Base-by-base conservation (phyloP, 495 filamentous ascomycete species). In the Lophiotrema nucula region DNA sequence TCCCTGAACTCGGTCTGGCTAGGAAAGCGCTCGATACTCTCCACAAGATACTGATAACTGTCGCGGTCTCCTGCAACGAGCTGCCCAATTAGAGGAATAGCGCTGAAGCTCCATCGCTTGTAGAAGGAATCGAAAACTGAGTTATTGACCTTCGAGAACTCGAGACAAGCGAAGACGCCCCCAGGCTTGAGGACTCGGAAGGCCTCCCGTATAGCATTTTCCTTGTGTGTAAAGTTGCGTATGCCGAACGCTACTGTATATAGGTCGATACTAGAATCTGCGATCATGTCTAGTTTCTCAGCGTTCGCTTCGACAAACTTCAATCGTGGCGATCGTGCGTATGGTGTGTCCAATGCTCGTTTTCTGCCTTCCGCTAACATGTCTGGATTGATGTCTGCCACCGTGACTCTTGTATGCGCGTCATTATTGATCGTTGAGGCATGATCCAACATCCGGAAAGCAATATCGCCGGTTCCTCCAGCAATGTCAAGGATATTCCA, bases 171-270 rank as follows among this genome's bases (percentile, higher is more conserved):
- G 73, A 98, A 97, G 0, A 97, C 86, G 62, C 93, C 93, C 33
- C 93, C 93, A 1, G 93, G 93, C 72, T 90, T 92, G 5, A 98
- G 80, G 8, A 98, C 90, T 1, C 93, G 82, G 73, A 81, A 83
- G 0, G 93, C 93, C 67, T 96, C 89, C 5, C 78, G 67, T 23
- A 98, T 75, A 0, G 95, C 93, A 0, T 77, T 77, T 53, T 84
- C 81, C 69, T 95, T 93, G 73, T 91, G 78, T 45, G 88, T 92
- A 76, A 98, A 97, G 73, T 98, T 98, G 43, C 93, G 83, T 71
- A 97, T 96, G 27, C 93, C 93, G 68, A 98, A 98, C 2, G 95
- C 93, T 6, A 97, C 92, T 1, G 93, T 98, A 76, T 98, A 98
- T 6, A 98, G 79, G 70, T 98, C 93, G 31, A 97, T 74, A 8